phyloP scores from a whole-genome alignment of 495 filamentous ascomycete species.

The Hypoxylon crocopeplum region DNA sequence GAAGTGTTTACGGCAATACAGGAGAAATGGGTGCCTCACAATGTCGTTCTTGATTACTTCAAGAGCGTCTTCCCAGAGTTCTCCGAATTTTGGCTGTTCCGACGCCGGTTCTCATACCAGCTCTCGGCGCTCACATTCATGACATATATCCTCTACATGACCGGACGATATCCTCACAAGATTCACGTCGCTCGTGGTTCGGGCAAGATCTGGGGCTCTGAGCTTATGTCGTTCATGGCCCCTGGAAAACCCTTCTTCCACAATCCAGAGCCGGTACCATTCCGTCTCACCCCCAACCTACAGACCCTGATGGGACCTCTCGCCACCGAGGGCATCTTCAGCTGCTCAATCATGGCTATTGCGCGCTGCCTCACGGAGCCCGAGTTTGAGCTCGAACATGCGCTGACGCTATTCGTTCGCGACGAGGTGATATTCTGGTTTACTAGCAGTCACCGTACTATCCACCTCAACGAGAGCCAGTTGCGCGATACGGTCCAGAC shows the following conservation, averaged over 20 bases:
- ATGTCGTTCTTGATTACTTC: slow-evolving; percentile 86
- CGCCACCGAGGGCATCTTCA: slow-evolving; percentile 93
- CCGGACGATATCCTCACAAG: slow-evolving; percentile 92
- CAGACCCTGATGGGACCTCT: slow-evolving; percentile 95
- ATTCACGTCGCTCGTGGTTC: slow-evolving; percentile 86
- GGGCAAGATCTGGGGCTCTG: slow-evolving; percentile 95
- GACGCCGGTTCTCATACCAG: slow-evolving; percentile 93
- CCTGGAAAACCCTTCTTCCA: slow-evolving; percentile 84
- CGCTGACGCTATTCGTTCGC: slow-evolving; percentile 89
- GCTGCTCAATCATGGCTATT: slow-evolving; percentile 90
- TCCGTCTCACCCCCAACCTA: slow-evolving; percentile 95
- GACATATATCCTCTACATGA: slow-evolving; percentile 97
- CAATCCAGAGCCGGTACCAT: slow-evolving; percentile 92
- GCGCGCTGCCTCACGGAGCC: slow-evolving; percentile 94
- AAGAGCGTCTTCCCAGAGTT: slow-evolving; percentile 86
- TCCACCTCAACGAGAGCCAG: slow-evolving; percentile 67
- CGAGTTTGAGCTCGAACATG: slow-evolving; percentile 87
- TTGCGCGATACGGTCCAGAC: slow-evolving; percentile 85
- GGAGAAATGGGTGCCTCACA: slow-evolving; percentile 84
- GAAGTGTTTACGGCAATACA: slow-evolving; percentile 93
- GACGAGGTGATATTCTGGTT: slow-evolving; percentile 99
- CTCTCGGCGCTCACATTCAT: slow-evolving; percentile 97
- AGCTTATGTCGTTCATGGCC: slow-evolving; percentile 86
- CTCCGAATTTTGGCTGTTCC: slow-evolving; percentile 97
- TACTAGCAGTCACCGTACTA: slow-evolving; percentile 74